Conservation (phyloP, 2,329 filamentous ascomycete species). For the Lasiodiplodia gonubiensis region DNA sequence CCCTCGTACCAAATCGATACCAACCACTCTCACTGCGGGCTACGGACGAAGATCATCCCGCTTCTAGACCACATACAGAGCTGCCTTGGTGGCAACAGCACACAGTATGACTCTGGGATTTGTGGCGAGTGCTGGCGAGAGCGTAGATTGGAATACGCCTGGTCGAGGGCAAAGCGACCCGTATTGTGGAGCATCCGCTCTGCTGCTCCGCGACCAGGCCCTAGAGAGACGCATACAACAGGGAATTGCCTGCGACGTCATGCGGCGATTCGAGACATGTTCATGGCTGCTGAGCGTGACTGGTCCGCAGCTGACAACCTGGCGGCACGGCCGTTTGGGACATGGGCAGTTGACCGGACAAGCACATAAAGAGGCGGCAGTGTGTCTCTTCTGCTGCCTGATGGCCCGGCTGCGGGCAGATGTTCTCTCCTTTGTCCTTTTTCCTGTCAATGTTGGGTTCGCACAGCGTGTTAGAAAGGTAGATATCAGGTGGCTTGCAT, state of each 20-base stretch:
- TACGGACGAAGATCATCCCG: constrained; percentile 68
- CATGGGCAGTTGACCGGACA: constrained; percentile 9
- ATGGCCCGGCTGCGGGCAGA: not conserved
- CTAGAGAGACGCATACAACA: constrained; percentile 7
- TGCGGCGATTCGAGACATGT: constrained; percentile 41
- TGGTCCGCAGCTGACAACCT: constrained; percentile 34
- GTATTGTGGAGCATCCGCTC: constrained; percentile 46
- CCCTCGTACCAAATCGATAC: constrained; percentile 76
- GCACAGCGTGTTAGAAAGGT: not conserved
- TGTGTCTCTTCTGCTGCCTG: not conserved
- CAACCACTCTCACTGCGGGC: constrained; percentile 75
- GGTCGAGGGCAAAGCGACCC: constrained; percentile 53
- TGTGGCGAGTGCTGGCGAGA: constrained; percentile 54
- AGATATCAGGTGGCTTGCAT: not conserved
- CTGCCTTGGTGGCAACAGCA: constrained; percentile 38
- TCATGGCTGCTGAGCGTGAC: constrained; percentile 46
- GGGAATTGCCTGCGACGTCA: constrained; percentile 8
- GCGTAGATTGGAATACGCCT: constrained; percentile 49
- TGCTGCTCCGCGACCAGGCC: constrained; percentile 1
- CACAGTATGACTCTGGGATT: constrained; percentile 46
- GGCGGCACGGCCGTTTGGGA: not conserved
- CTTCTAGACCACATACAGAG: constrained; percentile 68
- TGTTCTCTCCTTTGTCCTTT: not conserved
- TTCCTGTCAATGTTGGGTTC: not conserved
- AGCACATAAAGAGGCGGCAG: not conserved